Conservation (phyloP, 2,329 filamentous ascomycete genomes). For the Exserohilum rostratum region DNA sequence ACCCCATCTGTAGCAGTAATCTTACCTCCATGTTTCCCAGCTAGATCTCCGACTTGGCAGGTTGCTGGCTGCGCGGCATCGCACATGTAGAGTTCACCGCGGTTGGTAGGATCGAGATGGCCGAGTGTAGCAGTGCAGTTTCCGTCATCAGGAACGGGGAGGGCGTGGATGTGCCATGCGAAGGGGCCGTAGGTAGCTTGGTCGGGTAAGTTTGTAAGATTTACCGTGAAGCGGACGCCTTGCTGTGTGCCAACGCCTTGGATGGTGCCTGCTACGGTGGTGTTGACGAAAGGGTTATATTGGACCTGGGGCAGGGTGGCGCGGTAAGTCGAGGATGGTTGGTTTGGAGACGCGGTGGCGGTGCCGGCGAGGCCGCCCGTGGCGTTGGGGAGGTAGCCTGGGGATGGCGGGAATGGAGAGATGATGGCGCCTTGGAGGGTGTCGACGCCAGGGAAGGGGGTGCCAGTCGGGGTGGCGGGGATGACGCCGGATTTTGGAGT, state of each 20-base stretch:
- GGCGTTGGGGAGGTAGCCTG: slow-evolving; percentile 24
- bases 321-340: slow-evolving; percentile 29
- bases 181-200: slow-evolving; percentile 29
- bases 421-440: slow-evolving; percentile 38
- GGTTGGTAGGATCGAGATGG: slow-evolving; percentile 49
- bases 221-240: slow-evolving; percentile 48
- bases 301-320: slow-evolving; percentile 28
- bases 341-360: slow-evolving; percentile 26
- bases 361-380: slow-evolving; percentile 25
- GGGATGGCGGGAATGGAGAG: slow-evolving; percentile 23
- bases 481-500: slow-evolving; percentile 32
- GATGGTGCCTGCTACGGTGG: slow-evolving; percentile 38
- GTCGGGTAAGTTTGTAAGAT: slow-evolving; percentile 47
- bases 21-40: slow-evolving; percentile 51
- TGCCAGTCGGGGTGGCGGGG: slow-evolving; percentile 22
- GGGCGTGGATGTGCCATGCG: slow-evolving; percentile 49
- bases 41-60: slow-evolving; percentile 52
- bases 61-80: slow-evolving; percentile 36
- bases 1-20: slow-evolving; percentile 35
- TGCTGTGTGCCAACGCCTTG: slow-evolving; percentile 35
- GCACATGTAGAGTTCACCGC: slow-evolving; percentile 44
- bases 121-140: slow-evolving; percentile 48
- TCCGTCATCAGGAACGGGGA: slow-evolving; percentile 43
- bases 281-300: slow-evolving; percentile 30
- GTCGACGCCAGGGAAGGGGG: slow-evolving; percentile 28